Evolutionary conservation across 257 asterid species (phyloP), one percentile per base, ranked within the genome.

Genomic region (Mitragyna speciosa): DNA sequence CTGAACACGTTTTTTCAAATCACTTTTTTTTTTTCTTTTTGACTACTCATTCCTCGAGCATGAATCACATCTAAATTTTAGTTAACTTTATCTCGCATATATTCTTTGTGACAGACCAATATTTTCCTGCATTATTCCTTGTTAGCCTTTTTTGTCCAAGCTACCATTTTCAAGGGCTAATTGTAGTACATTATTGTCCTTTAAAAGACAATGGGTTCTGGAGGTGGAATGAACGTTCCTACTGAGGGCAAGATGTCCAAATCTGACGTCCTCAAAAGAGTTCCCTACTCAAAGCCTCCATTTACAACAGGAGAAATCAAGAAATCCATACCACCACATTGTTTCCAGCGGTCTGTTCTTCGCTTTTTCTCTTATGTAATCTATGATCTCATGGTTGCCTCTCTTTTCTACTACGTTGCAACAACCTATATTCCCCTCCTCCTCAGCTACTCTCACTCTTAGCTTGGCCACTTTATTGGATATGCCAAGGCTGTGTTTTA

Each of bases 321-420:
- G 91, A 91, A 90, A 85, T 90, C 97, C 86, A 90, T 93, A 86
- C 98, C 97, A 22, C 92, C 93, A 83, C 98, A 91, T 87, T 91
- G 98, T 79, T 93, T 93, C 91, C 72, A 88, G 84, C 93, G 98
- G 6, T 93, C 98, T 1, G 86, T 93, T n/a, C 90, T 88, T 17
- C 92, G 87, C 77, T 93, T 97, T 12, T 93, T 93, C 83, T 93
- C 98, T 67, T 93, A 91, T 1, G 91, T 91, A 24, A 43, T 83
- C 5, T 88, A 84, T 52, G 98, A 93, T 85, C 86, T 93, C 5
- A 66, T 84, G 69, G 84, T 93, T 26, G 91, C 84, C 84, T 83
- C 88, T 71, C 72, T 92, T 70, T 83, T 93, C 74, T 90, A 90
- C 93, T 87, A 89, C 28, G 73, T 80, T 12, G 97, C 98, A 81